Evolutionary conservation across 768 basidiomycete species (phyloP), one percentile per base, ranked within the genome.

Genomic region (Tricholoma matsutake): DNA sequence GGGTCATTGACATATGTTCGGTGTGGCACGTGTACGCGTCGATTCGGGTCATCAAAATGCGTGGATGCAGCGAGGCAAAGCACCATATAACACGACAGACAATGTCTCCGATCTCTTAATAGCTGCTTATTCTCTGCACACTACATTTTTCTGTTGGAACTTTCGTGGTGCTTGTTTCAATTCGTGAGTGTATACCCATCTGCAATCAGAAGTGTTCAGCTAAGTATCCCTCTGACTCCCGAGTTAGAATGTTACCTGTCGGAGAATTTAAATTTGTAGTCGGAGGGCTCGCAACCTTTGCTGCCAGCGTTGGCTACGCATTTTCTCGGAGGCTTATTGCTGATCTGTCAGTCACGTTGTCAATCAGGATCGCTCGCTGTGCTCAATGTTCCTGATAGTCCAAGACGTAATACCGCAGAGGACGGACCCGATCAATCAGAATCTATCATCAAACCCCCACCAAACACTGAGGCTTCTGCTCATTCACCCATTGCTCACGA

Each of bases 241-340:
- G 31, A 31, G 39, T 39, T 43, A 10, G 47, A 31, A 85, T 83
- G 81, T 71, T 85, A 62, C 81, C 82, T 55, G 75, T 80, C 14
- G 73, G 74, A 56, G 85, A 86, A 62, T 75, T 84, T 68, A 84
- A 81, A 71, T 76, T 83, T 61, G 79, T 84, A 29, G 78, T 84
- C 58, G 82, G 79, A 56, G 82, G 84, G 62, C 74, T 86, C 59
- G 84, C 85, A 31, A 85, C 84, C 14, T 79, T 86, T 63, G 84
- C 85, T 57, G 85, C 84, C 7, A 83, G 82, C 13, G 78, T 86
- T 25, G 83, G 85, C 54, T 86, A 86, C 63, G 82, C 83, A 3
- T 85, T 77, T 62, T 73, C 80, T 20, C 81, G 83, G 55, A 80
- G 79, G 59, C 65, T 73, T 51, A 66, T 64, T 43, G 51, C 66